phyloP scores from a whole-genome alignment of 345 rosid genomes.

The sweet orange (Citrus sinensis) region DVS_A1.0 CM039167.1:8683501-8684000 shows the following conservation, averaged over 20 bases:
- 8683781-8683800: not conserved
- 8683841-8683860: not conserved
- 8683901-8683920: not conserved
- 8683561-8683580: conserved; percentile 85
- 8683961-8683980: not conserved
- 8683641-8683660: not conserved
- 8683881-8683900: not conserved
- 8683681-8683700: conserved; percentile 2
- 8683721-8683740: not conserved
- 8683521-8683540: conserved; percentile 93
- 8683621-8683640: conserved; percentile 23
- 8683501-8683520: conserved; percentile 76
- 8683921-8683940: not conserved
- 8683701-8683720: not conserved
- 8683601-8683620: conserved; percentile 84
- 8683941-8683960: not conserved
- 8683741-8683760: not conserved
- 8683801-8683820: not conserved
- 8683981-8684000: not conserved
- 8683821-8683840: not conserved
- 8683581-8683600: conserved; percentile 82
- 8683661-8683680: not conserved
- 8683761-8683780: not conserved
- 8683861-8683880: not conserved
- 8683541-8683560: conserved; percentile 99